A percentile compares a stretch with the other conserved stretches of the same genome.
Conservation (phyloP, 1,284 basidiomycete genomes). For the Leccinum fuscescens region DNA sequence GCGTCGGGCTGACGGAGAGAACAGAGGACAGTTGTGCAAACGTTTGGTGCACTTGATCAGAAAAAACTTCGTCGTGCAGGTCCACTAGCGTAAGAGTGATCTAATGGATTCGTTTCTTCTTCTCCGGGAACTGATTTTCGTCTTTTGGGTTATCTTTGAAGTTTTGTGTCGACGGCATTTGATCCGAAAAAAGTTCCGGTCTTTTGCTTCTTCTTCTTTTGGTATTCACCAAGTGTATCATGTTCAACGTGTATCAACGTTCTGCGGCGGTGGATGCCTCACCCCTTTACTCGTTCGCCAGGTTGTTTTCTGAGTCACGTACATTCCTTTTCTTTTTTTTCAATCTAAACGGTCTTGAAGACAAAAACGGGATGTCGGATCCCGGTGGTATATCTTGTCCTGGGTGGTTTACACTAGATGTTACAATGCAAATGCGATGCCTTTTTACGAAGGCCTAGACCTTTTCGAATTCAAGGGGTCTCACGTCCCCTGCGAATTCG, state of each 20-base stretch:
- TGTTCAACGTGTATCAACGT: slow-evolving; percentile 25
- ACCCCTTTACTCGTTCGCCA: not conserved
- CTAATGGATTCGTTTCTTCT: not conserved
- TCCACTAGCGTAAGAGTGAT: not conserved
- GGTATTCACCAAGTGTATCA: slow-evolving; percentile 18
- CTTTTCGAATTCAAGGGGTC: not conserved
- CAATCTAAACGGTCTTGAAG: not conserved
- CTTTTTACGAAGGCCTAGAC: not conserved
- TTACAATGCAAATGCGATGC: not conserved
- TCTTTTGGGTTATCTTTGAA: not conserved
- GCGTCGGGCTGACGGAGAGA: not conserved
- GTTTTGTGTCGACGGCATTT: not conserved
- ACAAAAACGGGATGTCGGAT: not conserved
- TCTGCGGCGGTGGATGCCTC: not conserved
- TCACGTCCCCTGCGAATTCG: not conserved
- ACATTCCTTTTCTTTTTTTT: not conserved
- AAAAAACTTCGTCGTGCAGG: not conserved
- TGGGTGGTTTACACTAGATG: not conserved
- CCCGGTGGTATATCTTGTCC: not conserved
- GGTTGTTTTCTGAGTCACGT: not conserved
- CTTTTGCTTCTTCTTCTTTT: not conserved
- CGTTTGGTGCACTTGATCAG: not conserved
- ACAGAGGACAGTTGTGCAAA: not conserved
- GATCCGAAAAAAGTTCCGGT: not conserved
- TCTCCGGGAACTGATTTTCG: not conserved